Conservation (phyloP, 768 basidiomycete species). For the Gautieria morchelliformis region DNA sequence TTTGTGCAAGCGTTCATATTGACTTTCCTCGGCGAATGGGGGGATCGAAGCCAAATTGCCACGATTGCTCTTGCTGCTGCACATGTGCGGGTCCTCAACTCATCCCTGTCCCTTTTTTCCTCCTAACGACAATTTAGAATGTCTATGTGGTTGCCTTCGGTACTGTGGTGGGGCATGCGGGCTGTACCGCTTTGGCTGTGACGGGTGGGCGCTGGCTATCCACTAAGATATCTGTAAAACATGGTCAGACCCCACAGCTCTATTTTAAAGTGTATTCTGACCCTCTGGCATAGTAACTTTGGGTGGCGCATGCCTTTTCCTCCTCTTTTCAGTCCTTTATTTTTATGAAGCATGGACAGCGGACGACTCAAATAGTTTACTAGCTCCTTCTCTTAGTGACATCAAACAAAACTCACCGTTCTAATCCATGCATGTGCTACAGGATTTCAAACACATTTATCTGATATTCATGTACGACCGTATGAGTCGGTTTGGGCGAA, state of each 20-base stretch:
- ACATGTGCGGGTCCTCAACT: conserved; percentile 49
- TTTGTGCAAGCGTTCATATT: conserved; percentile 93
- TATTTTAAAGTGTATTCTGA: neutral
- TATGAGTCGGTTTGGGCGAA: too few species aligned
- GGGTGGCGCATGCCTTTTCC: conserved; percentile 72
- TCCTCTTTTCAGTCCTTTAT: conserved; percentile 76
- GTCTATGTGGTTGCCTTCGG: conserved; percentile 86
- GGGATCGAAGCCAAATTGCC: conserved; percentile 93
- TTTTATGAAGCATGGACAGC: conserved; percentile 46
- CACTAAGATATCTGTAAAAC: conserved; percentile 91
- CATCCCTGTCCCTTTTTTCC: conserved; percentile 9
- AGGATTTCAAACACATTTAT: neutral
- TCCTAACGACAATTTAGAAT: conserved; percentile 42
- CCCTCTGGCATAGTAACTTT: conserved; percentile 52
- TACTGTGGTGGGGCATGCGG: conserved; percentile 79
- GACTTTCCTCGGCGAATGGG: conserved; percentile 99
- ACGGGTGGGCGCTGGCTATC: conserved; percentile 90
- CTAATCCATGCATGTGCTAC: neutral
- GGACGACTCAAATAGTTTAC: neutral
- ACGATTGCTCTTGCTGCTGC: conserved; percentile 94
- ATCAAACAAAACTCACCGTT: neutral
- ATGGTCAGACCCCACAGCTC: conserved; percentile 45
- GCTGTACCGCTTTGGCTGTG: conserved; percentile 84
- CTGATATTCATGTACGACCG: too few species aligned
- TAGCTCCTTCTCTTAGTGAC: neutral